phyloP scores from a whole-genome alignment of 169 alveolate genomes.

The Cryptosporidium andersoni region DNA sequence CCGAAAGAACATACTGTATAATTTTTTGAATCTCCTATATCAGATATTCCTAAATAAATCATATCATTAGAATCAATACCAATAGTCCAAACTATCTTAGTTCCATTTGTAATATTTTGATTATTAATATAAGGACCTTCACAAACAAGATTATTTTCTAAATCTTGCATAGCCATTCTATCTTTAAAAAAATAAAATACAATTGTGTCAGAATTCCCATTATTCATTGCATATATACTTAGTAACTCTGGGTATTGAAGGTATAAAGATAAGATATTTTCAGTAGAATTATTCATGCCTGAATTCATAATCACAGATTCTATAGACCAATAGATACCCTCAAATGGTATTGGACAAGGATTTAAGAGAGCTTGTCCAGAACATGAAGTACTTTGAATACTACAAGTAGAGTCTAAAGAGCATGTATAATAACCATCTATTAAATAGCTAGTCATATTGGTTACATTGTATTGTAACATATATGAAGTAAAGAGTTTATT shows the following conservation, averaged over 20 bases:
- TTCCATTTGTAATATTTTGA: neutral
- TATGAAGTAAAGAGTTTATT: constrained; percentile 20
- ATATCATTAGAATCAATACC: constrained; percentile 44
- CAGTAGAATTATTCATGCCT: neutral
- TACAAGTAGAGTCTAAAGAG: constrained; percentile 52
- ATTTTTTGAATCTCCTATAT: neutral
- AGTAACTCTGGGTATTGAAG: neutral
- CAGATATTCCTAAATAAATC: constrained; percentile 49
- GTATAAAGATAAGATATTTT: neutral
- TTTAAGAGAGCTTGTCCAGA: constrained; percentile 6
- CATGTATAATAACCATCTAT: constrained; percentile 22
- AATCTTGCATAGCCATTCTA: constrained; percentile 32
- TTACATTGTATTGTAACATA: constrained; percentile 8
- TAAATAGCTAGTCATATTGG: neutral
- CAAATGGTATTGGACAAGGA: constrained; percentile 56
- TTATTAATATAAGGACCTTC: constrained; percentile 53
- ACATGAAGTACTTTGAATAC: constrained; percentile 12
- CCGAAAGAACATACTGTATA: constrained; percentile 33
- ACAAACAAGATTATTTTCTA: constrained; percentile 11
- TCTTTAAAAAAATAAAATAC: constrained; percentile 21
- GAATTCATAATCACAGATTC: constrained; percentile 12
- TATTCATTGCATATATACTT: neutral
- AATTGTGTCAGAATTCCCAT: neutral
- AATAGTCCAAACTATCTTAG: constrained; percentile 14
- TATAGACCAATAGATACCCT: constrained; percentile 41